phyloP scores from a whole-genome alignment of 306 rosid genomes.

The Canavalia gladiata region DNA sequence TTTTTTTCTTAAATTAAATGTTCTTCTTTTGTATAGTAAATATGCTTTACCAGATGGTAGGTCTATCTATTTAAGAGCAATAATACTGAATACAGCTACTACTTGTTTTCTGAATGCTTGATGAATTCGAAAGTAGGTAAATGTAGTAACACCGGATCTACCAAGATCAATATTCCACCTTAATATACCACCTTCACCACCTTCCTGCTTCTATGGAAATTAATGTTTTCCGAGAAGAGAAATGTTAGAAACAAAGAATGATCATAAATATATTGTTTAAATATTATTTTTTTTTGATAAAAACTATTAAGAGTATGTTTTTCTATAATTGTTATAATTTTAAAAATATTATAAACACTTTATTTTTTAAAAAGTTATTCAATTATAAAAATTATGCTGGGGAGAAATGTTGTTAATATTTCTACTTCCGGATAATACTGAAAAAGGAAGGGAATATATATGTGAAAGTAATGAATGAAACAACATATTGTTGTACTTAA shows the following conservation, averaged over 20 bases:
- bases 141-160: neutral
- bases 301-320: too few relatives aligned
- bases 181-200: neutral
- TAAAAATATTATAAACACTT: too few relatives aligned
- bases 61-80: constrained; percentile 43
- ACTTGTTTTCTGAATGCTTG: constrained; percentile 24
- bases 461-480: too few relatives aligned
- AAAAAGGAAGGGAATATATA: neutral
- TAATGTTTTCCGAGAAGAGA: neutral
- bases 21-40: constrained; percentile 35
- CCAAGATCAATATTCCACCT: neutral
- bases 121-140: neutral
- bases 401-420: too few relatives aligned
- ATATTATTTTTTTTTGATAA: too few relatives aligned
- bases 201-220: constrained; percentile 35
- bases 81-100: constrained; percentile 12
- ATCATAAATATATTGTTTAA: too few relatives aligned
- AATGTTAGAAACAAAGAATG: too few relatives aligned
- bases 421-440: neutral
- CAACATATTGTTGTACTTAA: too few relatives aligned
- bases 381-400: too few relatives aligned
- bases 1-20: neutral
- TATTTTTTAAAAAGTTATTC: too few relatives aligned
- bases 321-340: too few relatives aligned
- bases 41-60: constrained; percentile 36